Conservation (phyloP, 83 land plant species). For the Thuja plicata region DNA sequence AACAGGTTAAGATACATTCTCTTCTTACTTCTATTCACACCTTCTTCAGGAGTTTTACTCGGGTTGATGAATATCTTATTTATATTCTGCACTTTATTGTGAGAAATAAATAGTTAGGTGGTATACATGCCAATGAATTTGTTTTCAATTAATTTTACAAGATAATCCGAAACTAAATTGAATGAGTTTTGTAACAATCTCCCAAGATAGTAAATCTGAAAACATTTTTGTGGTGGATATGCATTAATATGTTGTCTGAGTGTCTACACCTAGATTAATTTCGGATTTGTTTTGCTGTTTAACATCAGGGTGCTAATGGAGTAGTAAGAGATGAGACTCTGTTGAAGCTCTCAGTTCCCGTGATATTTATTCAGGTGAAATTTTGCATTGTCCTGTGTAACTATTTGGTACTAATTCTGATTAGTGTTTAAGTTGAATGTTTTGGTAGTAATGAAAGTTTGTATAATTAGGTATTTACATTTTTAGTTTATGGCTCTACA, state of each 20-base stretch:
- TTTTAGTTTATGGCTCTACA: background rate
- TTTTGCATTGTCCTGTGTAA: background rate
- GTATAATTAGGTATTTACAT: background rate
- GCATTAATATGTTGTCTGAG: background rate
- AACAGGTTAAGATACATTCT: background rate
- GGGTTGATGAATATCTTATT: background rate
- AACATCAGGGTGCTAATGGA: slow-evolving; percentile 65
- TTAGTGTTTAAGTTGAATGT: background rate
- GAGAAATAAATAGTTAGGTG: background rate
- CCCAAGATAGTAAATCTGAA: background rate
- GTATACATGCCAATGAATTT: background rate
- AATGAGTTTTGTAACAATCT: background rate
- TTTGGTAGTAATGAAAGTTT: background rate
- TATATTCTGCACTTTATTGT: background rate
- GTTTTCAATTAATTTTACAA: background rate
- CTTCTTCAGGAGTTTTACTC: background rate
- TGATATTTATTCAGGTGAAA: slow-evolving; percentile 86
- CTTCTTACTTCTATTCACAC: background rate
- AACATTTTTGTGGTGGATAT: background rate
- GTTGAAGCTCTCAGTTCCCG: slow-evolving; percentile 58
- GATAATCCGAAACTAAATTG: background rate
- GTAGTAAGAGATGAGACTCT: slow-evolving; percentile 69
- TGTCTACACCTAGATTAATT: background rate
- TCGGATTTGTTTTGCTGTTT: background rate
- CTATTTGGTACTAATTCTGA: background rate